Conservation (phyloP, 1,284 basidiomycete species). For the Fomitopsis schrenkii region DNA sequence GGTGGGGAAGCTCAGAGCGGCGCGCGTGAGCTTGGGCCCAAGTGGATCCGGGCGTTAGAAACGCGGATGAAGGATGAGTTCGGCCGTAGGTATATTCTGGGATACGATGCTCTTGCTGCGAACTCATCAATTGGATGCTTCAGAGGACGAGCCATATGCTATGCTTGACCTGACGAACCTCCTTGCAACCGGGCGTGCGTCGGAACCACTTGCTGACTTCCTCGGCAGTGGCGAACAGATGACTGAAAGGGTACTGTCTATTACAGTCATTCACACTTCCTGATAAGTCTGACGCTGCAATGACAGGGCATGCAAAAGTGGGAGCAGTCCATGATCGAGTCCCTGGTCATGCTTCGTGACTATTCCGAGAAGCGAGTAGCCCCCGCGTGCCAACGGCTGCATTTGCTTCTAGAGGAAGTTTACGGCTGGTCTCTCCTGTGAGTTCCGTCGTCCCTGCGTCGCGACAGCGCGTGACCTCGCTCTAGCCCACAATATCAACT, state of each 20-base stretch:
- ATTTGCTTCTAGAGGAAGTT: conserved; percentile 70
- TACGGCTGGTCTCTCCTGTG: conserved; percentile 74
- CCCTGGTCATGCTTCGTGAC: conserved; percentile 68
- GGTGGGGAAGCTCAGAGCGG: conserved; percentile 62
- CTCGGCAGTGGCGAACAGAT: conserved; percentile 73
- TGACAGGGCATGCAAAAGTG: conserved; percentile 70
- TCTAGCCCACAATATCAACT: conserved; percentile 28
- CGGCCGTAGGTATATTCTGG: conserved; percentile 47
- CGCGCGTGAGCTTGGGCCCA: conserved; percentile 66
- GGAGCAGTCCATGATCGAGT: conserved; percentile 69
- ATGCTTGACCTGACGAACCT: conserved; percentile 70
- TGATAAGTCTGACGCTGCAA: background rate
- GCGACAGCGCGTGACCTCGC: conserved; percentile 4
- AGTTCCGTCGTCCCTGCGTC: conserved; percentile 23
- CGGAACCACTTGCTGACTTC: conserved; percentile 67
- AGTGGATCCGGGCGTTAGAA: conserved; percentile 65
- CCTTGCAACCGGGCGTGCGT: conserved; percentile 63
- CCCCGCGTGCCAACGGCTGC: conserved; percentile 71
- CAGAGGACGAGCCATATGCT: conserved; percentile 56
- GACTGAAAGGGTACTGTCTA: conserved; percentile 60
- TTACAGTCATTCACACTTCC: background rate
- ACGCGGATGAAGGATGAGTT: conserved; percentile 58
- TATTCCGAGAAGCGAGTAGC: conserved; percentile 63
- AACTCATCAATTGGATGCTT: background rate
- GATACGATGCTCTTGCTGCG: background rate